Percentiles rank a stretch among this genome's conserved stretches.
phyloP scores from a whole-genome alignment of 192 early-diverging fungal genomes.

The Linnemannia hyalina region DNA sequence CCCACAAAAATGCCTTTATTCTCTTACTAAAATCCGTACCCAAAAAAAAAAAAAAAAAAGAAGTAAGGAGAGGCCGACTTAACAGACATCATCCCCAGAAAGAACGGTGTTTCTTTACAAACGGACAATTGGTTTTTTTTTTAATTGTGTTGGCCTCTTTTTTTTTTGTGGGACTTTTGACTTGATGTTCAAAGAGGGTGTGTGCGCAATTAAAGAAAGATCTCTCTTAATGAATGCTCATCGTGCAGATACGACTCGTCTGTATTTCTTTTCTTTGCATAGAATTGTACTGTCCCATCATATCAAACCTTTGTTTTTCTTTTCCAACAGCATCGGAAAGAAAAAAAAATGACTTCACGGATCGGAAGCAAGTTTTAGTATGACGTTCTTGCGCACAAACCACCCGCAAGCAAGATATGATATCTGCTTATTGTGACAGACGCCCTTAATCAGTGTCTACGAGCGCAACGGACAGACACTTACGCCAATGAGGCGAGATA shows the following conservation, averaged over 20 bases:
- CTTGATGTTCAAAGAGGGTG: background rate
- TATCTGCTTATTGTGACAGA: background rate
- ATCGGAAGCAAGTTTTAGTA: background rate
- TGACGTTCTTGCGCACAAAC: background rate
- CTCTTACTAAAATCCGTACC: background rate
- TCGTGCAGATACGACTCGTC: background rate
- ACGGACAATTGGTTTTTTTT: background rate
- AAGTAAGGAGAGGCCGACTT: background rate
- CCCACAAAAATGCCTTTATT: background rate
- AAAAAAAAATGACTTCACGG: background rate
- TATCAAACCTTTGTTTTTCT: background rate
- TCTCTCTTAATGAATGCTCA: background rate
- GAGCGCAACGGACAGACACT: no score
- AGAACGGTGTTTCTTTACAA: background rate
- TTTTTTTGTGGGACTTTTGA: background rate
- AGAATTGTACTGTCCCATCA: background rate
- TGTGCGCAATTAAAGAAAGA: background rate
- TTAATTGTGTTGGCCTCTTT: no score
- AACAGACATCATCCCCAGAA: background rate
- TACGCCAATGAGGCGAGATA: no score
- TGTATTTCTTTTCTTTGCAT: background rate
- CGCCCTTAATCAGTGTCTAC: background rate
- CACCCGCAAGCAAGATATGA: background rate
- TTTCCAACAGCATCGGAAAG: background rate
- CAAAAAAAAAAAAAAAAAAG: slow-evolving; percentile 1